Base-by-base conservation (phyloP, 2,329 filamentous ascomycete genomes). In the Phoma sp. region DNA sequence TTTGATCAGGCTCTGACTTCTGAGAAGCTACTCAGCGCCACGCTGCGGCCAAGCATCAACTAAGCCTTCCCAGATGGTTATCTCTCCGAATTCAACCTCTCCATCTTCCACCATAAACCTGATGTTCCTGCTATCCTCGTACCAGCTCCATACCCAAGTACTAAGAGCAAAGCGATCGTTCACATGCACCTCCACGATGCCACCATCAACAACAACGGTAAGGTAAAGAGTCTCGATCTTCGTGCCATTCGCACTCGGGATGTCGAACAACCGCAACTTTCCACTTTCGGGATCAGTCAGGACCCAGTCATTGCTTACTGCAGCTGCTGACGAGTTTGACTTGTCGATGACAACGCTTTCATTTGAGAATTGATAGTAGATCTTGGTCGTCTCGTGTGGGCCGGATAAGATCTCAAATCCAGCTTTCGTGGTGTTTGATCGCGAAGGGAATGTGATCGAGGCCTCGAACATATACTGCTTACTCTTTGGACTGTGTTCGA, bases 291-390 rank as follows among this genome's bases (percentile, higher is more conserved):
- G 72, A 13, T 70, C 62, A 1, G 70, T 70, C 32, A 72, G 65
- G 29, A 79, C 75, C 5, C 75, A 77, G 36, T 66, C 57, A 0
- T 76, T 79, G 0, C 74, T 77, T 14, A 59, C 47, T 0, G 75
- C 74, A 1, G 73, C 76, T 8, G 77, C 77, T 38, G 76, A 78
- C 3, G 76, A 71, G 33, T 76, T 76, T 29, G 66, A 72, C 4
- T 77, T 74, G 46, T 79, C 77, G 18, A 79, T 64, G 30, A 78
- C 66, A 37, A 79, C 55, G 18, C 71, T 74, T 59, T 79, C 77
- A 58, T 79, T 78, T 2, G 72, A 75, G 60, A 79, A 78, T 43
- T 79, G 76, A 59, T 79, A 79, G 62, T 78, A 78, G 35, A 79
- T 73, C 9, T 66, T 72, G 4, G 78, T 79, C 9, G 68, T 70